These are phyloP conservation scores for Pichia thaimueangensis DNA, from an alignment of 805 yeast species.

Conservation along the genomic window DNA sequence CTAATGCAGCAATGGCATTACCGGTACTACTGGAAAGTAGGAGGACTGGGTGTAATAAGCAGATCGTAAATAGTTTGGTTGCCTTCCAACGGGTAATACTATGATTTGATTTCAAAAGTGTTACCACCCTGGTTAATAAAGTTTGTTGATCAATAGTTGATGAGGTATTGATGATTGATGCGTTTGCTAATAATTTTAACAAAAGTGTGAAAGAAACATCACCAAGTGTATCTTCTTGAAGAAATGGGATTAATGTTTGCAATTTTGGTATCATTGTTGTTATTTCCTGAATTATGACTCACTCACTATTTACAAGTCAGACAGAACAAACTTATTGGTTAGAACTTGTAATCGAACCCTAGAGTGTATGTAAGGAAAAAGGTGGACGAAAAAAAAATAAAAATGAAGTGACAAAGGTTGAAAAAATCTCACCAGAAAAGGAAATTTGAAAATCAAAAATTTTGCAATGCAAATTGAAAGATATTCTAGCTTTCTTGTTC, in stretches of 20 bases:
- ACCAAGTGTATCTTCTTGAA: constrained; percentile 22
- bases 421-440: neutral
- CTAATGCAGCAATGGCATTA: constrained; percentile 33
- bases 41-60: constrained; percentile 22
- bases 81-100: constrained; percentile 55
- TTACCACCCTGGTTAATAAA: constrained; percentile 38
- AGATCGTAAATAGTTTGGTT: constrained; percentile 40
- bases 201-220: constrained; percentile 21
- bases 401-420: neutral
- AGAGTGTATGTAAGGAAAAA: neutral
- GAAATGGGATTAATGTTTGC: constrained; percentile 24
- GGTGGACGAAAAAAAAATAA: neutral
- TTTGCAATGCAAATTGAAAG: neutral
- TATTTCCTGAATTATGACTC: too few relatives aligned
- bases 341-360: too few relatives aligned
- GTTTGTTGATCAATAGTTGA: constrained; percentile 46
- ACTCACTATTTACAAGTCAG: too few relatives aligned
- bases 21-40: constrained; percentile 37
- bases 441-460: neutral
- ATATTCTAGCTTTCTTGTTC: too few relatives aligned
- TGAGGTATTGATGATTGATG: constrained; percentile 33
- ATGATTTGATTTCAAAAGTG: constrained; percentile 38
- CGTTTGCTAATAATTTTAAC: constrained; percentile 21
- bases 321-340: too few relatives aligned
- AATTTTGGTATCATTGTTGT: constrained; percentile 2